Evolutionary conservation across 2,329 filamentous ascomycete genomes (phyloP).

Genomic region (Lizonia empirigonia): DNA sequence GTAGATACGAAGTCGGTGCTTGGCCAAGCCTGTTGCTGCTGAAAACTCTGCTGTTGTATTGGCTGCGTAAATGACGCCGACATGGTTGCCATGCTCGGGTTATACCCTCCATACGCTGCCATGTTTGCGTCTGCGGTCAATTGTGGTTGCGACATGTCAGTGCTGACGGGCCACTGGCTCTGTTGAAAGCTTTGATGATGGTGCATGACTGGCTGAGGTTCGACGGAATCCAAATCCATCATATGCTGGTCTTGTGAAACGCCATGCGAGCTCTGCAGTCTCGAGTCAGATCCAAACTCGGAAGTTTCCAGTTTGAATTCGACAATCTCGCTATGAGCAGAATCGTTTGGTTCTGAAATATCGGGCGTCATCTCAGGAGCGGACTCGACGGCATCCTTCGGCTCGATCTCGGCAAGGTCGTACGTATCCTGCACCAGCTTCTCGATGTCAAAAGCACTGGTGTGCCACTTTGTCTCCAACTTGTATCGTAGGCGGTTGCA

Average conservation of each 20-base stretch:
- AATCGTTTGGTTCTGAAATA: constrained; percentile 31
- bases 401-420: constrained; percentile 54
- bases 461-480: constrained; percentile 67
- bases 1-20: constrained; percentile 45
- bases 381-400: constrained; percentile 34
- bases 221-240: constrained; percentile 46
- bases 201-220: constrained; percentile 39
- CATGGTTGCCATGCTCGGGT: constrained; percentile 39
- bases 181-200: constrained; percentile 36
- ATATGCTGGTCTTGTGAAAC: constrained; percentile 38
- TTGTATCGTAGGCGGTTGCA: constrained; percentile 68
- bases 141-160: constrained; percentile 37
- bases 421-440: constrained; percentile 65
- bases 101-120: constrained; percentile 38
- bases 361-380: constrained; percentile 33
- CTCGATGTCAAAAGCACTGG: constrained; percentile 58
- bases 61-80: constrained; percentile 41
- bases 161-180: constrained; percentile 43
- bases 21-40: constrained; percentile 41
- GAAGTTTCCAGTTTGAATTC: constrained; percentile 45
- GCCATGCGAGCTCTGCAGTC: constrained; percentile 40
- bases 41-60: constrained; percentile 38
- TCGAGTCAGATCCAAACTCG: constrained; percentile 36
- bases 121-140: constrained; percentile 38
- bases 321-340: constrained; percentile 40